Base-by-base conservation (phyloP, 495 filamentous ascomycete genomes). In the Sabuloglossum arenarium region DNA sequence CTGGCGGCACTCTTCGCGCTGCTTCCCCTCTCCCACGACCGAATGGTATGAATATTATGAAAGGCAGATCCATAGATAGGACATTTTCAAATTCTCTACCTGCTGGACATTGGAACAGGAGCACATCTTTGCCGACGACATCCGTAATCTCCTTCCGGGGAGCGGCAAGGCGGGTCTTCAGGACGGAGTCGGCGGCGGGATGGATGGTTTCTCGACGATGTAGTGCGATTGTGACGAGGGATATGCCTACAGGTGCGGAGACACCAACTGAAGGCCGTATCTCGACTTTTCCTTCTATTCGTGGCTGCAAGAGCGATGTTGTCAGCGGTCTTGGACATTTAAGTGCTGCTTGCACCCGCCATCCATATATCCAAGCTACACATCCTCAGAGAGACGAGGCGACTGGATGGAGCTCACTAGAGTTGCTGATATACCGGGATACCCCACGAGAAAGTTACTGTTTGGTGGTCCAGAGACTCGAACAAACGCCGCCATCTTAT, bases 241-340 rank as follows among this genome's bases (percentile, higher is more conserved):
- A 96, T 57, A 98, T 77, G 61, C 79, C 77, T 68, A 97, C 88
- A 21, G 91, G 87, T 10, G 86, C 87, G 29, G 86, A 86, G 62
- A 84, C 79, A 37, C 91, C 91, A 37, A 78, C 71, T 60, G 76
- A 75, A 32, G 91, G 93, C 56, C 91, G 82, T 60, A 98, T 94
- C 71, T 98, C 91, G 67, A 98, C 91, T 69, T 93, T 96, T 56
- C 91, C 91, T 71, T 95, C 88, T 69, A 98, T 87, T 61, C 91
- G 81, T 58, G 91, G 91, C 87, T 96, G 25, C 19, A 21, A 21
- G 29, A 56, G 1, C 37, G 4, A 43, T 37, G 29, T 21, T 31
- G 50, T 53, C 29, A 43, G 39, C 39, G n/a, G 24, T 19, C 1
- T 53, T 19, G 29, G 25, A 53, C 6, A 30, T 12, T 10, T 0